phyloP scores from a whole-genome alignment of 2,329 filamentous ascomycete genomes.

The Drechslerella coelobrocha region DNA sequence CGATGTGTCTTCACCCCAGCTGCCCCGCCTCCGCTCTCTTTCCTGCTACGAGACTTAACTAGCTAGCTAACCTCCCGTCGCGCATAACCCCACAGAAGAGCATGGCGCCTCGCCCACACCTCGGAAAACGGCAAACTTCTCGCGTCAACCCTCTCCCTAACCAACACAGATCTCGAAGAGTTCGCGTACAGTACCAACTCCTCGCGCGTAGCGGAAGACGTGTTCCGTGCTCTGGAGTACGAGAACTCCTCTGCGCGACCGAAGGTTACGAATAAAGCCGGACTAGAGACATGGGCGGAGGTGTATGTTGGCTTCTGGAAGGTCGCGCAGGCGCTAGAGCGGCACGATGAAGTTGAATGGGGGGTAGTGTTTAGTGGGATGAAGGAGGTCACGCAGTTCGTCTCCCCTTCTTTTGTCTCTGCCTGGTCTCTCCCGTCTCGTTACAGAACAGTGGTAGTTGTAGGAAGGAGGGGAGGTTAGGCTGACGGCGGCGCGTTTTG shows the following conservation, averaged over 20 bases:
- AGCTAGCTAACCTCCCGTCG: too few species aligned
- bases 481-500: constrained; percentile 18
- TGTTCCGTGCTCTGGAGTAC: constrained; percentile 52
- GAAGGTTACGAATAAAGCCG: constrained; percentile 50
- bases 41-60: not conserved
- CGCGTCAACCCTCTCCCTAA: constrained; percentile 57
- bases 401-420: not conserved
- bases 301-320: constrained; percentile 86
- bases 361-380: constrained; percentile 83
- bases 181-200: constrained; percentile 57
- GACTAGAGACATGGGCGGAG: constrained; percentile 75
- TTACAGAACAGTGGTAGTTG: not conserved
- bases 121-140: constrained; percentile 53
- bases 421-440: not conserved
- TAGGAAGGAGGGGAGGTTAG: not conserved
- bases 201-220: constrained; percentile 56
- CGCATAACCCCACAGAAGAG: too few species aligned
- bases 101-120: constrained; percentile 51
- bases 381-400: constrained; percentile 73
- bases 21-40: not conserved
- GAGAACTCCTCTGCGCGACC: constrained; percentile 51
- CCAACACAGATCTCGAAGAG: constrained; percentile 55
- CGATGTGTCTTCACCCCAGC: too few species aligned
- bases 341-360: constrained; percentile 68
- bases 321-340: constrained; percentile 59